Conservation (phyloP, 2,329 filamentous ascomycete species). For the Alternaria sp. region DNA sequence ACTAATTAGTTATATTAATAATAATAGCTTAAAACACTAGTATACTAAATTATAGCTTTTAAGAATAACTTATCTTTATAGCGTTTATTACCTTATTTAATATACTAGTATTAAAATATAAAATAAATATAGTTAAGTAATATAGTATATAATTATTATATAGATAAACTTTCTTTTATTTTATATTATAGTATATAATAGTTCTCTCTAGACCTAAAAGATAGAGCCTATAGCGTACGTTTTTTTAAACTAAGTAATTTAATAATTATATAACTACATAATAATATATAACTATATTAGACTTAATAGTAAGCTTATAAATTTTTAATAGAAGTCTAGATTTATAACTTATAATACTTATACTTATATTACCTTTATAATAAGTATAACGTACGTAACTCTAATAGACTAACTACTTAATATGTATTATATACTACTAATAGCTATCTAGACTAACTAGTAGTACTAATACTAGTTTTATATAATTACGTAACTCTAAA, state of each 20-base stretch:
- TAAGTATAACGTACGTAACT: background rate
- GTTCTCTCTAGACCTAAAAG: background rate
- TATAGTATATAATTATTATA: background rate
- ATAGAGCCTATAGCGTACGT: background rate
- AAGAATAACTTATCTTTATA: too few relatives aligned
- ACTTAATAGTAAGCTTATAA: background rate
- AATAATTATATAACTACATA: too few relatives aligned
- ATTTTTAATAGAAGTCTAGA: background rate
- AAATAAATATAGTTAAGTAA: background rate
- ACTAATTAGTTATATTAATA: background rate
- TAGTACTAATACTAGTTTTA: background rate
- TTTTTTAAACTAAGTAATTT: background rate
- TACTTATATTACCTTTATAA: background rate
- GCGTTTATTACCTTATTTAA: background rate
- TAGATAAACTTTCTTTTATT: too few relatives aligned
- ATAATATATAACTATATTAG: background rate
- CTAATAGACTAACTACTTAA: background rate
- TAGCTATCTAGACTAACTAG: background rate
- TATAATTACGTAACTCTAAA: too few relatives aligned
- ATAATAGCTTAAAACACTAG: background rate
- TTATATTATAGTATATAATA: background rate
- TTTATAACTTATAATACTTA: background rate
- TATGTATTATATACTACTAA: too few relatives aligned
- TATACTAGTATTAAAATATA: background rate
- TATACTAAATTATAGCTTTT: too few relatives aligned